phyloP scores from a whole-genome alignment of 441 rosid species.

The Corymbia calophylla region DNA sequence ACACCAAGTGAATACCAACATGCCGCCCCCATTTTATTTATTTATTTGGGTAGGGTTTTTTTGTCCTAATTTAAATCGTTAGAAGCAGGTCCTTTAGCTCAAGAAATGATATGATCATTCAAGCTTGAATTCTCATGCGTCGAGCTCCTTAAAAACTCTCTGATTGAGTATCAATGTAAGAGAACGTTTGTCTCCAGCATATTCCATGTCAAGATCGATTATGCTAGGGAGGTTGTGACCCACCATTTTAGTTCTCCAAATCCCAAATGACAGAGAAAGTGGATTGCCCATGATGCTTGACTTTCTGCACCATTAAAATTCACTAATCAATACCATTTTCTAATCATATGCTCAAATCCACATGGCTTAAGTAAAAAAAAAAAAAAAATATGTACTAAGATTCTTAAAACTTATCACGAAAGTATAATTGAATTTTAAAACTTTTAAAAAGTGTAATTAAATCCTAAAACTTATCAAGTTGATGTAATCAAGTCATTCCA shows the following conservation, averaged over 20 bases:
- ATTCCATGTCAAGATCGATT: background rate
- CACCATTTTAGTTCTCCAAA: background rate
- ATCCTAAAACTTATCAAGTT: background rate
- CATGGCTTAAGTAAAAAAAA: background rate
- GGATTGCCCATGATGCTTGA: background rate
- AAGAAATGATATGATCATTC: background rate
- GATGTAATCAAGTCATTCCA: no score
- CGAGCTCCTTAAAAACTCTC: background rate
- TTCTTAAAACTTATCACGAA: fast-evolving
- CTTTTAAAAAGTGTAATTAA: background rate
- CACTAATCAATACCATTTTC: background rate
- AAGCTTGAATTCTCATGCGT: background rate
- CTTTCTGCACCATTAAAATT: background rate
- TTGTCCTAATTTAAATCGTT: background rate
- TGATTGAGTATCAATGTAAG: background rate
- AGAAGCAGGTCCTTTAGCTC: background rate
- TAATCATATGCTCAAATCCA: background rate
- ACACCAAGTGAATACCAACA: background rate
- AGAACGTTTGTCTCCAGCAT: background rate
- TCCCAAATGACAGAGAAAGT: background rate
- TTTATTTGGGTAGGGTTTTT: background rate
- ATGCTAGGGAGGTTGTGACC: background rate
- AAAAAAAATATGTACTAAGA: no score
- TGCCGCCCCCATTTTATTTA: background rate
- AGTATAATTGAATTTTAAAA: no score